Evolutionary conservation across 164 flowering plant genomes (phyloP), one percentile per base, ranked within the genome.

Genomic region (Liquidambar formosana): DNA sequence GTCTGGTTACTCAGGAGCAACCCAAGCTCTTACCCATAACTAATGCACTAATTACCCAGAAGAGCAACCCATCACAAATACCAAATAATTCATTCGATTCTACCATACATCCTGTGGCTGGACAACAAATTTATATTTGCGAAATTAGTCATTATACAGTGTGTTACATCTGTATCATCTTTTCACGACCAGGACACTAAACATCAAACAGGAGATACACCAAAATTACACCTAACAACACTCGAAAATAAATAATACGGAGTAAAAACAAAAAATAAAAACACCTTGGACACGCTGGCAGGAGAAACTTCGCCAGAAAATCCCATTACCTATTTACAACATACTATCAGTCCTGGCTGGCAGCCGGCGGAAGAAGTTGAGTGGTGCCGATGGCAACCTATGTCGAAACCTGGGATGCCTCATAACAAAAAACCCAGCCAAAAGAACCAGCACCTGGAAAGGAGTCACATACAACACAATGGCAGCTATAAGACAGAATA

Each of bases 391-490:
- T 6, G 92, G 92, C 70, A 65, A 67, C 76, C 58, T 80, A 13
- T 61, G 70, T 16, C 92, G 73, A 43, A 88, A 81, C 74, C 71
- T 81, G 10, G 92, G 92, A 77, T 88, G 92, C 76, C 92, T 85
- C 89, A 88, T 84, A 5, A 68, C 18, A 61, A 81, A 85, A 48
- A 75, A 66, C 52, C 89, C 91, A n/a, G 57, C 72, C 10, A 81
- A 3, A 15, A 80, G 67, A 27, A 66, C 74, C 70, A 84, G 46
- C 18, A 81, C 75, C 77, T 82, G 84, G 65, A 84, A 84, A 14
- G 91, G 89, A 4, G 84, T 79, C 15, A 65, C 76, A 61, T 84
- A 88, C 78, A 88, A 22, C 22, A 84, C 76, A 22, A 74, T 12
- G 1, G 92, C 87, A 26, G 86, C 87, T 28, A 80, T 15, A 4